Evolutionary conservation across 345 rosid species (phyloP).

Genomic region (Eucalyptus lansdowneana): DNA sequence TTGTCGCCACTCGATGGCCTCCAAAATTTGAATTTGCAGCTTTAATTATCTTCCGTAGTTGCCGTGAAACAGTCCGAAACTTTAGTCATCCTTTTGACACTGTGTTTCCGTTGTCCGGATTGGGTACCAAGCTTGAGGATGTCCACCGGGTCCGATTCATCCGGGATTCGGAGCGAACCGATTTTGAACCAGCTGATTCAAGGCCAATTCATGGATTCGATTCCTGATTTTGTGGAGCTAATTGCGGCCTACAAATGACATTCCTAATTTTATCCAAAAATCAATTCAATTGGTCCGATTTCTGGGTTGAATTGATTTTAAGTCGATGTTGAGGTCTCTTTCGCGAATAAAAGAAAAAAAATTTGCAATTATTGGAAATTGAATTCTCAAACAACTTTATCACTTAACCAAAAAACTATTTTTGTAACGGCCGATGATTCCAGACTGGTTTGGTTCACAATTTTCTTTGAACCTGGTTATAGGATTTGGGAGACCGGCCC

Average conservation of each 20-base stretch:
- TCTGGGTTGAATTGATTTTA: rapidly evolving
- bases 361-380: not conserved
- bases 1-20: not conserved
- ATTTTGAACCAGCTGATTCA: rapidly evolving
- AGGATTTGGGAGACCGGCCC: rapidly evolving
- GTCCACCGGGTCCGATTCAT: rapidly evolving
- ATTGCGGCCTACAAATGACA: rapidly evolving
- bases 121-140: not conserved
- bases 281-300: rapidly evolving
- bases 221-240: rapidly evolving
- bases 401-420: rapidly evolving
- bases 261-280: not conserved
- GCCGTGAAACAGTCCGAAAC: not conserved
- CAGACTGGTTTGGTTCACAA: not conserved
- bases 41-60: not conserved
- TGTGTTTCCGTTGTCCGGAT: not conserved
- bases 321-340: rapidly evolving
- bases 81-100: not conserved
- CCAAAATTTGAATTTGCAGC: not conserved
- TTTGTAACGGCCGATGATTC: not conserved
- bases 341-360: not conserved
- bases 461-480: not conserved
- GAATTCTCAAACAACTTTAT: not conserved
- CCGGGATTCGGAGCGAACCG: rapidly evolving
- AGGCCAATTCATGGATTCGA: not conserved